Conservation (phyloP, 139 green algal species). For the Edaphochlamys debaryana region DNA sequence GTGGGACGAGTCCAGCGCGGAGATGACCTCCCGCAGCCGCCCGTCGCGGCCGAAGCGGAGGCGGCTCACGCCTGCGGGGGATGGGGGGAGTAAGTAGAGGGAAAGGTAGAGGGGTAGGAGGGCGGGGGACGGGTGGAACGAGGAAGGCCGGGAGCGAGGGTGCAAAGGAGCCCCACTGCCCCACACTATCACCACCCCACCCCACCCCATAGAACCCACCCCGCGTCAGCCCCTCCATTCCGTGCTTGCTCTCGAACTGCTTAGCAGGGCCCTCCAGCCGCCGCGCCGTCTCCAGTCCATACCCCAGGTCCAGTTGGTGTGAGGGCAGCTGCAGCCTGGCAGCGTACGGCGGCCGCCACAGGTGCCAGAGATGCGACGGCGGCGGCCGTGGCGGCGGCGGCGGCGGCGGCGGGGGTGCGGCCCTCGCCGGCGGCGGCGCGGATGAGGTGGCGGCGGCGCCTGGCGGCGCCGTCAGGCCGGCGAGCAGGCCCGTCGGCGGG, state of each 20-base stretch:
- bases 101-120: too few relatives aligned
- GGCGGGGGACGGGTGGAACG: too few relatives aligned
- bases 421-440: neutral
- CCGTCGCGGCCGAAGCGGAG: constrained; percentile 83
- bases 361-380: constrained; percentile 37
- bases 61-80: constrained; percentile 22
- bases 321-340: constrained; percentile 58
- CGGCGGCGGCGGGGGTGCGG: neutral
- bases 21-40: constrained; percentile 73
- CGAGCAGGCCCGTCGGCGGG: neutral
- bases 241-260: constrained; percentile 47
- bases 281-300: constrained; percentile 25
- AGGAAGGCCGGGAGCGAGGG: too few relatives aligned
- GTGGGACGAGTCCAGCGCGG: constrained; percentile 42
- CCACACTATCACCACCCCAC: too few relatives aligned
- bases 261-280: constrained; percentile 22
- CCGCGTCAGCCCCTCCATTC: constrained; percentile 57
- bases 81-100: too few relatives aligned
- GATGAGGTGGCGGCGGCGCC: too few relatives aligned
- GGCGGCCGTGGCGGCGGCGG: constrained; percentile 30
- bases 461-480: neutral
- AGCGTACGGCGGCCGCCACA: constrained; percentile 60
- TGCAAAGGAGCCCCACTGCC: too few relatives aligned
- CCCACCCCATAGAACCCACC: too few relatives aligned
- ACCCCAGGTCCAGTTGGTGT: constrained; percentile 36